These are phyloP conservation scores for Penicillium diatomitis DNA, from an alignment of 495 filamentous ascomycete species.

Conservation along the genomic window DNA sequence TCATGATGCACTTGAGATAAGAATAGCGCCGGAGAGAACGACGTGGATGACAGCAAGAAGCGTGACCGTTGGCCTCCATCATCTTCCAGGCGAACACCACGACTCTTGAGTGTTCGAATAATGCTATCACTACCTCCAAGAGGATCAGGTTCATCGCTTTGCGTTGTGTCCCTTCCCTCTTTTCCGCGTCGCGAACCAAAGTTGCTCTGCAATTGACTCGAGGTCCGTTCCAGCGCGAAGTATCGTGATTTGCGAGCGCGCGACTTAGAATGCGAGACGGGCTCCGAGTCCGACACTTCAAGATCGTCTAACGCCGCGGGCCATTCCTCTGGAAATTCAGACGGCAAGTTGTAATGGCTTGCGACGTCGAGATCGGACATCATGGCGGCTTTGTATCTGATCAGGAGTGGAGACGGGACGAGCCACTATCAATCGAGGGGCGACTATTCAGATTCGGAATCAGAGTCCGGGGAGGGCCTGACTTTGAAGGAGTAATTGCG, in stretches of 20 bases:
- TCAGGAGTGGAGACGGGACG: slow-evolving; percentile 4
- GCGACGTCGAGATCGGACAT: slow-evolving; percentile 68
- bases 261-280: slow-evolving; percentile 35
- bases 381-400: slow-evolving; percentile 4
- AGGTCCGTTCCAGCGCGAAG: slow-evolving; percentile 68
- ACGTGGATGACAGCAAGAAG: slow-evolving; percentile 89
- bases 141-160: slow-evolving; percentile 86
- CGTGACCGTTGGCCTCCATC: slow-evolving; percentile 75
- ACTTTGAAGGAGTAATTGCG: too few relatives aligned
- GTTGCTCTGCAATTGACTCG: slow-evolving; percentile 56
- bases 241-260: slow-evolving; percentile 68
- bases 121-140: slow-evolving; percentile 75
- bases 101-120: slow-evolving; percentile 63
- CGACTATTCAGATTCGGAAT: neutral
- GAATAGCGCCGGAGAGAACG: slow-evolving; percentile 86
- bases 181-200: slow-evolving; percentile 61
- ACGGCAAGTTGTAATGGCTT: slow-evolving; percentile 80
- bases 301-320: slow-evolving; percentile 69
- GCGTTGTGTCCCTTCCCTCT: slow-evolving; percentile 64
- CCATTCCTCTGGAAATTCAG: slow-evolving; percentile 76
- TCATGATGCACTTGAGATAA: slow-evolving; percentile 82
- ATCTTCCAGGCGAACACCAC: slow-evolving; percentile 76
- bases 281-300: slow-evolving; percentile 60
- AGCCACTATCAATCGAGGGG: slow-evolving; percentile 4
- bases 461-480: neutral